Evolutionary conservation across 1,284 basidiomycete species (phyloP).

Genomic region (Lignosus rhinocerotis): DNA sequence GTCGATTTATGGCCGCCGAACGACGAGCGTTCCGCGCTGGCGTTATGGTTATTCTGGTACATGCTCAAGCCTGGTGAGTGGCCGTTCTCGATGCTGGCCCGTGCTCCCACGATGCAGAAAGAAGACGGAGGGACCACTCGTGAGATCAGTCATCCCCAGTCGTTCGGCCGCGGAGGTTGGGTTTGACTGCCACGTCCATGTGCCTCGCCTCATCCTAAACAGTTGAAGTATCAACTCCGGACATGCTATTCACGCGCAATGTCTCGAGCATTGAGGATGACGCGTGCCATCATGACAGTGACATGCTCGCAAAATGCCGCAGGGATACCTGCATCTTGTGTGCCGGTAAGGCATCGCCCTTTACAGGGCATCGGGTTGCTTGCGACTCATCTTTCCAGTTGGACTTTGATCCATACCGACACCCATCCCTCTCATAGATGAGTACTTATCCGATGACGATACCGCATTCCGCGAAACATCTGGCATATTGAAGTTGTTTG

Average conservation of each 20-base stretch:
- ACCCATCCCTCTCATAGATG: constrained; percentile 39
- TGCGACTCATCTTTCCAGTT: neutral
- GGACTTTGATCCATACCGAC: constrained; percentile 6
- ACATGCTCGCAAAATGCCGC: neutral
- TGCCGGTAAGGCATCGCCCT: neutral
- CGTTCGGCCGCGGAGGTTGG: too few relatives aligned
- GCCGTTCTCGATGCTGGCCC: neutral
- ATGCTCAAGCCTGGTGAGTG: constrained; percentile 58
- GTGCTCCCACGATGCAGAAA: neutral
- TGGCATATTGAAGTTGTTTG: constrained; percentile 57
- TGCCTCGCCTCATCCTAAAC: neutral
- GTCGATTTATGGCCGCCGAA: constrained; percentile 37
- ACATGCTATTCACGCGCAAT: neutral
- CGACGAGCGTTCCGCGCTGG: constrained; percentile 36
- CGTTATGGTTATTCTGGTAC: constrained; percentile 48
- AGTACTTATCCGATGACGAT: constrained; percentile 42
- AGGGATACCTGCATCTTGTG: neutral
- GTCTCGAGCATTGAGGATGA: neutral
- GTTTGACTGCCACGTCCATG: neutral
- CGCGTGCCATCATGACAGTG: neutral
- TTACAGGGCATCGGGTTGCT: neutral
- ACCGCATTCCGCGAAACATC: constrained; percentile 44
- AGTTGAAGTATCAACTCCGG: too few relatives aligned
- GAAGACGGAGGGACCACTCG: neutral
- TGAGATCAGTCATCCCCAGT: neutral